Evolutionary conservation across 169 alveolate species (phyloP), one percentile per base, ranked within the genome.

Genomic region (Prorocentrum cordatum): DNA sequence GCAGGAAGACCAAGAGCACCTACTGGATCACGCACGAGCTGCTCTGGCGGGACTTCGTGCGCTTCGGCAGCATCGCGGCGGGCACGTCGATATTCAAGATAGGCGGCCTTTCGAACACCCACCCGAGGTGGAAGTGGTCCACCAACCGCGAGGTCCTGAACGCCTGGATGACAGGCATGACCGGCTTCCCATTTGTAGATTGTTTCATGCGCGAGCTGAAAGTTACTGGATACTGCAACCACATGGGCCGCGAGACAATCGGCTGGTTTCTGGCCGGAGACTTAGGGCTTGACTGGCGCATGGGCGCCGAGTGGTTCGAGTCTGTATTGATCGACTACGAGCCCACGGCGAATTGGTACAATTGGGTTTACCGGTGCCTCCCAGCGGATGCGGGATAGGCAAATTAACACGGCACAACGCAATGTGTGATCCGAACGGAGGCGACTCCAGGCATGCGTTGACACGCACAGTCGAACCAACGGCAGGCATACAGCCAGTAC

Each of bases 181-280:
- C 91, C 18, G 91, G 91, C 27, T 82, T 82, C n/a, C 91, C 91
- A 26, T 82, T 82, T 68, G 59, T 82, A 2, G 91, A 82, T 26
- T 62, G 91, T 80, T 82, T 82, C 70, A 82, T 82, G 91, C 91
- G 91, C 4, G 91, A 82, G 80, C 80, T 82, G 70, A 61, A 62
- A 27, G 27, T 29, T 24, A 62, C 91, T n/a, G 91, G 91, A 50
- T 82, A 82, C 68, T 82, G 91, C 54, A 82, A 82, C 38, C 91
- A 82, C 80, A 82, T 82, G 91, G 91, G 91, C 35, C 9, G 91
- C 22, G 91, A 82, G 39, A 82, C 91, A 10, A 80, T 80, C 0
- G 91, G 91, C n/a, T 82, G 91, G 91, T 82, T 82, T 50, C 54
- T 82, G n/a, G 59, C 59, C 14, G 91, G 75, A 7, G 91, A 82